Evolutionary conservation across 352 stramenopile species (phyloP).

Genomic region (Phytophthora pluvialis): DNA sequence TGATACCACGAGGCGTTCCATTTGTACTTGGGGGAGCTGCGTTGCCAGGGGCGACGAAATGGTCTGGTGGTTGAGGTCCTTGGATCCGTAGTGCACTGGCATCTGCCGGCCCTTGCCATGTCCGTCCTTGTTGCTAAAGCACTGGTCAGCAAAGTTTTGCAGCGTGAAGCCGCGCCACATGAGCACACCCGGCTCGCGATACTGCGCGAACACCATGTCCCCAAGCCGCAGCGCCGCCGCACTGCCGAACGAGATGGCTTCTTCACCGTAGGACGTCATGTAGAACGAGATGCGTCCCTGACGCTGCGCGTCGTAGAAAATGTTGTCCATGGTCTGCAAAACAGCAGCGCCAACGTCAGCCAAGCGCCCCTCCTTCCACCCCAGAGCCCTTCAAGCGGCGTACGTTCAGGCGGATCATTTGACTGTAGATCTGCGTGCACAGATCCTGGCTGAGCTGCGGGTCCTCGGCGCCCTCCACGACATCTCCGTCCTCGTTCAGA

Average conservation of each 20-base stretch:
- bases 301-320: conserved; percentile 97
- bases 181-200: conserved; percentile 96
- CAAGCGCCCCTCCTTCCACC: neutral
- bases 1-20: too few species aligned
- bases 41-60: conserved; percentile 97
- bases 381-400: neutral
- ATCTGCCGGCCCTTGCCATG: conserved; percentile 97
- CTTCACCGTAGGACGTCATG: conserved; percentile 94
- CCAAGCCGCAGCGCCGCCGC: conserved; percentile 87
- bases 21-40: conserved; percentile 93
- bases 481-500: conserved; percentile 83
- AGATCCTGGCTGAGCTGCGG: conserved; percentile 80
- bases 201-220: conserved; percentile 98
- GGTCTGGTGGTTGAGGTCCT: conserved; percentile 96
- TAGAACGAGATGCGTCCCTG: conserved; percentile 99
- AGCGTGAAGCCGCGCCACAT: conserved; percentile 99
- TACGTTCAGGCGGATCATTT: conserved; percentile 87
- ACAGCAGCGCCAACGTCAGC: conserved; percentile 12
- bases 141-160: conserved; percentile 98
- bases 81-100: conserved; percentile 98
- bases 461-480: conserved; percentile 75
- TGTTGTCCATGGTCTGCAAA: conserved; percentile 95
- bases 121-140: conserved; percentile 96
- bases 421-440: conserved; percentile 88
- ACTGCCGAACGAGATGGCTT: conserved; percentile 96